Percentiles rank a stretch among this genome's conserved stretches.
phyloP scores from a whole-genome alignment of 2,329 filamentous ascomycete species.

The Fusarium torreyae region DNA sequence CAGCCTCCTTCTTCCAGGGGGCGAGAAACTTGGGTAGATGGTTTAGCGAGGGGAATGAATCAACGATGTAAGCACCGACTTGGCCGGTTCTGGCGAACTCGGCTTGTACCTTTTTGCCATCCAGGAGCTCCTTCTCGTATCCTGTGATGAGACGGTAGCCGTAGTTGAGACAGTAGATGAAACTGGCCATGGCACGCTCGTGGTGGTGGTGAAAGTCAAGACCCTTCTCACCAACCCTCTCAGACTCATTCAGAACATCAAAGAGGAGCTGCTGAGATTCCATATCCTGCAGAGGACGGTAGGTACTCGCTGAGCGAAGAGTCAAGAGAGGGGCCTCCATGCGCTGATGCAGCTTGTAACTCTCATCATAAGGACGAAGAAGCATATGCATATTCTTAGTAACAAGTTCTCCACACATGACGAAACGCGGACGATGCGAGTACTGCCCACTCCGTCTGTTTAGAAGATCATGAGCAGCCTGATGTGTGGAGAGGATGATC shows the following conservation, averaged over 20 bases:
- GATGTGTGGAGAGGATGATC: constrained; percentile 41
- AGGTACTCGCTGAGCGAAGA: constrained; percentile 51
- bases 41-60: constrained; percentile 60
- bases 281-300: constrained; percentile 61
- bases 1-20: constrained; percentile 55
- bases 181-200: constrained; percentile 56
- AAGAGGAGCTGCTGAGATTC: constrained; percentile 62
- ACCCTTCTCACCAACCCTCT: constrained; percentile 37
- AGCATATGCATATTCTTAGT: constrained; percentile 57
- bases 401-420: constrained; percentile 53
- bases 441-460: constrained; percentile 34
- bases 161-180: constrained; percentile 57
- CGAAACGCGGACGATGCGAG: constrained; percentile 48
- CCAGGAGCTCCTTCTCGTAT: constrained; percentile 46
- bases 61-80: constrained; percentile 57
- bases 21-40: constrained; percentile 55
- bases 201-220: constrained; percentile 52
- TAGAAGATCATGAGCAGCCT: constrained; percentile 45
- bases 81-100: constrained; percentile 48
- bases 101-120: constrained; percentile 46
- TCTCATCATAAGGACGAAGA: constrained; percentile 58
- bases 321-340: constrained; percentile 56
- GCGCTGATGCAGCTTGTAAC: constrained; percentile 58
- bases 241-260: constrained; percentile 55
- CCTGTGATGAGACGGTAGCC: constrained; percentile 53